Evolutionary conservation across 1,284 basidiomycete species (phyloP), one percentile per base, ranked within the genome.

Genomic region (Ustilago curta): DNA sequence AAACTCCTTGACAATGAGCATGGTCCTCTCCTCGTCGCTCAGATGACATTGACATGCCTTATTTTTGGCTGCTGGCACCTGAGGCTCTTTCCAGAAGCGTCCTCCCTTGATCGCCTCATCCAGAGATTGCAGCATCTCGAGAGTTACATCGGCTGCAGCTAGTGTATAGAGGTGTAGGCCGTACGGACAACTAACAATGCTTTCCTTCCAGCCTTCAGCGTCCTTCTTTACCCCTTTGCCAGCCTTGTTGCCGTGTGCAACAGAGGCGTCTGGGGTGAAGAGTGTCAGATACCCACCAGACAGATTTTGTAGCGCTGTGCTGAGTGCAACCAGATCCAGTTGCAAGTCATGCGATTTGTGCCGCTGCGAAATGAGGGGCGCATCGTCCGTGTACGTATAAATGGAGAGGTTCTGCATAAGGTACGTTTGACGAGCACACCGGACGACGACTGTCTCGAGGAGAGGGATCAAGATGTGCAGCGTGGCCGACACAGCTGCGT

Each of bases 401-500:
- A 48, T 21, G 0, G 55, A 12, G 25, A n/a, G 27, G 27, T 51
- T 29, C n/a, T 43, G 42, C 43, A 63, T 16, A 5, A 49, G 31
- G 9, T 54, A 39, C 9, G 51, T 16, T 32, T 63, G 59, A 0
- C 48, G 29, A 3, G 35, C 42, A 27, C 52, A 47, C 8, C 70
- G 52, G 11, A 72, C 35, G 2, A 72, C 18, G 7, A 72, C 47
- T 0, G 70, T 72, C 48, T 62, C 29, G 21, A 67, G 37, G 32
- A 67, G 21, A n/a, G 70, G 70, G 23, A 67, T 57, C 25, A 72
- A 18, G 1, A n/a, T 32, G 8, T 66, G 47, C 59, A 62, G 18
- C 23, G 47, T 72, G 1, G 59, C 45, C 8, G 42, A 25, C 29
- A 45, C 44, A 0, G 51, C 56, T 27, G 16, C 18, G 1, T 56